Conservation (phyloP, 768 basidiomycete genomes). For the Pulveroboletus ravenelii region DNA sequence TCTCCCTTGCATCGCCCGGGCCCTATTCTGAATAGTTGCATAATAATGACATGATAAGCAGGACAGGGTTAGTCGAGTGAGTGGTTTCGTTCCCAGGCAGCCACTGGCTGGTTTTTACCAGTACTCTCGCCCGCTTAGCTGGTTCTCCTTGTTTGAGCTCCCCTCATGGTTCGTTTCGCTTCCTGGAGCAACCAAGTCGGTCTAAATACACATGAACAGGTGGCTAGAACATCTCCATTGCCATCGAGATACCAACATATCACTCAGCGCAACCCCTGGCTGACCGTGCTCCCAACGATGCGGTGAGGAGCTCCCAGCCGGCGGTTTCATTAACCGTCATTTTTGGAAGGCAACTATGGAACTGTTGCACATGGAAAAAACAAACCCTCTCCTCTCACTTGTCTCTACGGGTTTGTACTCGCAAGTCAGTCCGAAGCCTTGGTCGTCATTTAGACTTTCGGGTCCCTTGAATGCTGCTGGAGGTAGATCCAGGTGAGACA, state of each 20-base stretch:
- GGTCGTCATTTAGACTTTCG: background rate
- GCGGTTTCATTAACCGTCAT: no score
- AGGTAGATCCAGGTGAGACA: background rate
- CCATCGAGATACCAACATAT: background rate
- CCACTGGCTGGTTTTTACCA: background rate
- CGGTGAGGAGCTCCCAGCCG: no score
- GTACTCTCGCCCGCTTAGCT: background rate
- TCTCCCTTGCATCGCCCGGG: no score
- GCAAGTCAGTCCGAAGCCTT: background rate
- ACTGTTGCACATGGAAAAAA: no score
- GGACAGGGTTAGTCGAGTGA: background rate
- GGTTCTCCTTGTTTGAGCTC: background rate
- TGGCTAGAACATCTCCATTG: no score
- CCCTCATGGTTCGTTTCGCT: background rate
- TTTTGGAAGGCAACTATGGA: no score
- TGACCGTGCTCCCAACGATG: no score
- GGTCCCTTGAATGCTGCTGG: background rate
- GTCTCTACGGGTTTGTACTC: background rate
- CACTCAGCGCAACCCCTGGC: background rate
- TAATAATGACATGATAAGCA: background rate
- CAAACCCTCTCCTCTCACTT: no score
- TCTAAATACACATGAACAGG: background rate
- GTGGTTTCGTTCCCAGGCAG: conserved; percentile 4
- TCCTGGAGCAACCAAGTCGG: background rate
- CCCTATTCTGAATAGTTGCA: background rate